Conservation (phyloP, 2,329 filamentous ascomycete genomes). For the Ophiostoma fasciatum region DNA sequence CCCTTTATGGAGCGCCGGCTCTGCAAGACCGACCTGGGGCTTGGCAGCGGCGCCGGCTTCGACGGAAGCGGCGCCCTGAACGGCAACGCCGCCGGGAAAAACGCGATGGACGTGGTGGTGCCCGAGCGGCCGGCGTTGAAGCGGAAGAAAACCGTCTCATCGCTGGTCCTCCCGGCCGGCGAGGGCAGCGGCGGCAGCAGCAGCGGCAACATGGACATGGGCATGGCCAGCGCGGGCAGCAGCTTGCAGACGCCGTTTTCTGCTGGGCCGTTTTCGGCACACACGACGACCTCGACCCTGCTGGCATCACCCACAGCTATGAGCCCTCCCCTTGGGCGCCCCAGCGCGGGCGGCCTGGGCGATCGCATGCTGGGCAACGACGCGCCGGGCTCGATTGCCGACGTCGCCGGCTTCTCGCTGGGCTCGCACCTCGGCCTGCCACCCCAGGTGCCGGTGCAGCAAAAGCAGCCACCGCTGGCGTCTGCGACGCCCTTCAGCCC, state of each 20-base stretch:
- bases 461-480: slow-evolving; percentile 13
- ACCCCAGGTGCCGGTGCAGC: slow-evolving; percentile 6
- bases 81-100: not conserved
- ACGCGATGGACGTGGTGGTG: slow-evolving; percentile 1
- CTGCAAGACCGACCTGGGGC: slow-evolving; percentile 21
- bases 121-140: slow-evolving; percentile 28
- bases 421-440: slow-evolving; percentile 1
- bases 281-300: not conserved
- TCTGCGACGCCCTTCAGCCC: slow-evolving; percentile 12
- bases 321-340: not conserved
- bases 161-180: slow-evolving; percentile 14
- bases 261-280: not conserved
- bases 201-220: too few relatives aligned
- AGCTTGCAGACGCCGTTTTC: slow-evolving; percentile 9
- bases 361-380: not conserved
- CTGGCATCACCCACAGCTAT: not conserved
- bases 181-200: too few relatives aligned
- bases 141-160: slow-evolving; percentile 30
- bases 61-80: not conserved
- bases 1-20: slow-evolving; percentile 34
- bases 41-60: slow-evolving; percentile 12
- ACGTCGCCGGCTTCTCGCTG: not conserved
- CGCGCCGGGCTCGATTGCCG: not conserved
- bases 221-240: slow-evolving; percentile 21
- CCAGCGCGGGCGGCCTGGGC: not conserved